Evolutionary conservation across 2,329 filamentous ascomycete species (phyloP), one percentile per base, ranked within the genome.

Genomic region (Colletotrichum destructivum): DNA sequence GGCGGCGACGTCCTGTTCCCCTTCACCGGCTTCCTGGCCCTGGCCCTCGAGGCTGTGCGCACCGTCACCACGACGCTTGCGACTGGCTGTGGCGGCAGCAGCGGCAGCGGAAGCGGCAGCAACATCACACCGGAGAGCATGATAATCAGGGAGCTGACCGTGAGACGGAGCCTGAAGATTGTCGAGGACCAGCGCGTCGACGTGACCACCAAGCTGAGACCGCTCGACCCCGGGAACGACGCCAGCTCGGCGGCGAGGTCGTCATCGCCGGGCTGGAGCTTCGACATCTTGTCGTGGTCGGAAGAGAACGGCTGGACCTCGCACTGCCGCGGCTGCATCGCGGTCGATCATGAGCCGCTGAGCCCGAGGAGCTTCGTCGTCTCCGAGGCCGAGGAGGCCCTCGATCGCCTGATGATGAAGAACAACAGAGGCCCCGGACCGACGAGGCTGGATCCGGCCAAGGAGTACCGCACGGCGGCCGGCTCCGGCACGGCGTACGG

Each of bases 1-100:
- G 87, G 90, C 73, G 87, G 84, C 11, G 78, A 88, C 35, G 84
- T 84, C 4, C 84, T 89, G 38, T 90, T 88, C 76, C 88, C 89
- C 26, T 82, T 88, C 40, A 83, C 87, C 1, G 89, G 86, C 3
- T 87, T 85, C 60, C 75, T 88, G 3, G 82, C 84, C 26, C 87
- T 90, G 83, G 85, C 82, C 0, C 73, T 87, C 0, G 86, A 88
- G 73, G 86, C 86, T 7, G 55, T 72, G 3, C 61, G 78, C 0
- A 52, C 61, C 38, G 18, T 63, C 8, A 9, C 31, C 8, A 9
- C 31, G 31, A 9, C 60, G 0, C 44, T 46, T 5, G 18, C 40
- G n/a, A n/a, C n/a, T n/a, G n/a, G n/a, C n/a, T n/a, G n/a, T n/a
- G n/a, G 38, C 0, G 13, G 38, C 56, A 3, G 23, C 23, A 23